Evolutionary conservation across 371 early-diverging fungal species (phyloP), one percentile per base, ranked within the genome.

Genomic region (Lichtheimia hyalospora): DNA sequence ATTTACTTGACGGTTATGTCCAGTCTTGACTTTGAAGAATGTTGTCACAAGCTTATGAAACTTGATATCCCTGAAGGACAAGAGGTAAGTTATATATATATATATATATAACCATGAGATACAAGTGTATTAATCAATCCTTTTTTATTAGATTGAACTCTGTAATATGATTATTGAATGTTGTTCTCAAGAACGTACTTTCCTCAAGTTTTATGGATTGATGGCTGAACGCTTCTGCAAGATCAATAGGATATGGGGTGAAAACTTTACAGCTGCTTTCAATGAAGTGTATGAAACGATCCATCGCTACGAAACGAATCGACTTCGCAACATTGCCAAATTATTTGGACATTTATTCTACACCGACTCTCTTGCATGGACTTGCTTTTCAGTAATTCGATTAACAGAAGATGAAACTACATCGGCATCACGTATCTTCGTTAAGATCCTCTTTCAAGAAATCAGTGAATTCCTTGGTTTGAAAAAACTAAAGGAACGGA

Each of bases 1-100:
- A 96, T 98, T 58, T 98, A 98, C 69, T 76, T 98, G 60, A 94
- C 96, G 5, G 91, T 97, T 68, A 97, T 95, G 94, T 98, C 98
- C 5, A 90, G 92, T 64, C 84, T 96, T 34, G 91, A 93, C 65
- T 97, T 91, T 74, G 98, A 98, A 79, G 98, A 98, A 81, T 92
- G 92, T 57, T 88, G 90, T 52, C 98, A 98, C 81, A 97, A 98
- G 74, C 79, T 97, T 42, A 82, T 98, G 84, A 88, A 90, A 58
- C 72, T 98, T 18, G 70, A 89, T 53, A 84, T 97, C 28, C 86
- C 84, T 51, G 87, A 86, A 55, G 96, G 92, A 50, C 91, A 94
- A 60, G 93, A 96, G 74, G 85, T 84, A 79, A 54, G 48, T 6
- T 49, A 15, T 18, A 34, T 14, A 24, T n/a, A n/a, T n/a, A n/a